These are phyloP conservation scores for Monilinia fructicola DNA, from an alignment of 2,329 filamentous ascomycete species.

Conservation along the genomic window DNA sequence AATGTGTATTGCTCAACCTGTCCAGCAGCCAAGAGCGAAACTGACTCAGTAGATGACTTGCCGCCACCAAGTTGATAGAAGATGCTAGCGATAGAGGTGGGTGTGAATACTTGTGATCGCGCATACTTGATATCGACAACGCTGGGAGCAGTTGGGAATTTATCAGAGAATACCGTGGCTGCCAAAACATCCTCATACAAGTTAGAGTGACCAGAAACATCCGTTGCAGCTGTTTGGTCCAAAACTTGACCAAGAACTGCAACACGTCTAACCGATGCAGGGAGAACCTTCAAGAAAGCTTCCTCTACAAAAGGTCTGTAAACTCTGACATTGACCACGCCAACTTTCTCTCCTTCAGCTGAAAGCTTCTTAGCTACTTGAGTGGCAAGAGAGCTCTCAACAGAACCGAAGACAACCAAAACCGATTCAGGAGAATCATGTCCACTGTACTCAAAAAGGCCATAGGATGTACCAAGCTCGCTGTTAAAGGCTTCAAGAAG, in stretches of 20 bases:
- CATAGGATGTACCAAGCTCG: conserved; percentile 90
- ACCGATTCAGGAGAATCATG: conserved; percentile 78
- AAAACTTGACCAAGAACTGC: conserved; percentile 87
- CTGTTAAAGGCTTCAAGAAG: conserved; percentile 77
- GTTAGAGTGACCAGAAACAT: conserved; percentile 75
- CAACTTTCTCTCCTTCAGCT: conserved; percentile 72
- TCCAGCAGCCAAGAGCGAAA: conserved; percentile 52
- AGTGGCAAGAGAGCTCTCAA: conserved; percentile 81
- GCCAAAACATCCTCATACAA: conserved; percentile 92
- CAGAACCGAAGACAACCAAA: conserved; percentile 87
- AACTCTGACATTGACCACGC: conserved; percentile 85
- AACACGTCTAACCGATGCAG: conserved; percentile 71
- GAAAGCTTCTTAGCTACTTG: conserved; percentile 76
- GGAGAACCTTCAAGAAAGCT: conserved; percentile 80
- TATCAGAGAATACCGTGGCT: conserved; percentile 74
- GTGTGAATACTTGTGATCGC: conserved; percentile 59
- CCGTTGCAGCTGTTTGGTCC: conserved; percentile 69
- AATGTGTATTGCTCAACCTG: conserved; percentile 83
- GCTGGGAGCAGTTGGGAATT: conserved; percentile 60
- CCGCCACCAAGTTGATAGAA: conserved; percentile 51
- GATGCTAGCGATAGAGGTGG: conserved; percentile 52
- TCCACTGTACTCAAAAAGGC: conserved; percentile 90
- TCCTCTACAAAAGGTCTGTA: conserved; percentile 96
- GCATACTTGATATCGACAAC: conserved; percentile 90
- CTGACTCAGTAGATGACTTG: conserved; percentile 42